Evolutionary conservation across 371 early-diverging fungal species (phyloP), one percentile per base, ranked within the genome.

Genomic region (Mortierella sp.): DNA sequence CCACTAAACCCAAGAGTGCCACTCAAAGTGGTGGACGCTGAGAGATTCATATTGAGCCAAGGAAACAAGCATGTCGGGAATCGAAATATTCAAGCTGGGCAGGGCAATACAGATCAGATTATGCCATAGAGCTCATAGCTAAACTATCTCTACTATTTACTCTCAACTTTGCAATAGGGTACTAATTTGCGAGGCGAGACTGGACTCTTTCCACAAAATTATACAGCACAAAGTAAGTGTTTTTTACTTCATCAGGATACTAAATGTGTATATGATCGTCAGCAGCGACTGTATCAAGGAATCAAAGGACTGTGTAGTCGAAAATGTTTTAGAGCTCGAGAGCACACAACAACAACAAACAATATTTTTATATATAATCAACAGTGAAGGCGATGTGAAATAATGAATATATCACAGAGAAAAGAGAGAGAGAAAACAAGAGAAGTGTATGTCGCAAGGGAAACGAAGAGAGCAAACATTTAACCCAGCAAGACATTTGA

Each of bases 161-260:
- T 66, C 1, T 32, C 51, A 10, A 49, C 15, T 47, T 10, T 49
- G n/a, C 29, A 12, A 2, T 66, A 93, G 92, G 93, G 95, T n/a
- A 85, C 84, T 64, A 91, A 89, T 64, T 43, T 83, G 1, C 77
- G 82, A 47, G 92, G 91, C 34, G 84, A 87, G 42, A 83, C 85
- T 26, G 93, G 93, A 26, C 79, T 92, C 26, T 93, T 93, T 70
- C 95, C 93, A 29, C 68, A 76, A 54, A 75, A 75, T 49, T 75
- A 75, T 56, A 76, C 76, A 6, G 55, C 66, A 1, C 66, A 56
- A 64, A 66, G 76, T 70, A 76, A 66, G 70, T 42, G 15, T 26
- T 51, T 17, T n/a, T 34, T 32, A 29, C 54, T 40, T 40, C n/a
- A 53, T 53, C 29, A 23, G 28, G 29, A 28, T 26, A 42, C 35